phyloP scores from a whole-genome alignment of 345 rosid species.

The Gossypium ekmanianum region DNA sequence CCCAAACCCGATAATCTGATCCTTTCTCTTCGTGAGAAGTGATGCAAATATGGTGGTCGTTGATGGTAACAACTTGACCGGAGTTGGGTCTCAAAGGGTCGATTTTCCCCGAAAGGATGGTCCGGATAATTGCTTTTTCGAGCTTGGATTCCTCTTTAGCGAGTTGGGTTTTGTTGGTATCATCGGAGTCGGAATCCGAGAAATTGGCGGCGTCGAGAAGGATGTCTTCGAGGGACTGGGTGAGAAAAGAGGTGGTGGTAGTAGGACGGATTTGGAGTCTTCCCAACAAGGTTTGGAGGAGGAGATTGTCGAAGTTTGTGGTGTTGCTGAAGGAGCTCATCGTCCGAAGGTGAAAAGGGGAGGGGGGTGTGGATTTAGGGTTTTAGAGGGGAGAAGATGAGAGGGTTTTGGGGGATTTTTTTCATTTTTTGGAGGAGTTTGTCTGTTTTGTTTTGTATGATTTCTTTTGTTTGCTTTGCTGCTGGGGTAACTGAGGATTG shows the following conservation, averaged over 20 bases:
- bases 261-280: slow-evolving; percentile 79
- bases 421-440: not conserved
- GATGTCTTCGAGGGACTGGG: slow-evolving; percentile 80
- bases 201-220: slow-evolving; percentile 50
- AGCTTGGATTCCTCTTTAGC: slow-evolving; percentile 77
- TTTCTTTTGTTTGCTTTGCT: not conserved
- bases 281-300: slow-evolving; percentile 72
- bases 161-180: slow-evolving; percentile 39
- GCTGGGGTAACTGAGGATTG: not conserved
- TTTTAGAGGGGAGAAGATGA: slow-evolving; percentile 5
- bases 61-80: slow-evolving; percentile 79
- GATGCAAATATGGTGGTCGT: slow-evolving; percentile 88
- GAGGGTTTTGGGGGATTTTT: not conserved
- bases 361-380: not conserved
- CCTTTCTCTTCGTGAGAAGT: slow-evolving; percentile 79
- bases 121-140: slow-evolving; percentile 71
- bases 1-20: slow-evolving; percentile 95
- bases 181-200: slow-evolving; percentile 46
- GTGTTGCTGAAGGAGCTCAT: slow-evolving; percentile 64
- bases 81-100: slow-evolving; percentile 84
- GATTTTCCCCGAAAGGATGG: slow-evolving; percentile 62
- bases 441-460: not conserved
- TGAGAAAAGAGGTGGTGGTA: slow-evolving; percentile 34
- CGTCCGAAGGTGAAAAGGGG: not conserved
- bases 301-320: slow-evolving; percentile 62